Evolutionary conservation across 1,139 yeast species (phyloP).

Genomic region (Geotrichum citri-aurantii): DNA sequence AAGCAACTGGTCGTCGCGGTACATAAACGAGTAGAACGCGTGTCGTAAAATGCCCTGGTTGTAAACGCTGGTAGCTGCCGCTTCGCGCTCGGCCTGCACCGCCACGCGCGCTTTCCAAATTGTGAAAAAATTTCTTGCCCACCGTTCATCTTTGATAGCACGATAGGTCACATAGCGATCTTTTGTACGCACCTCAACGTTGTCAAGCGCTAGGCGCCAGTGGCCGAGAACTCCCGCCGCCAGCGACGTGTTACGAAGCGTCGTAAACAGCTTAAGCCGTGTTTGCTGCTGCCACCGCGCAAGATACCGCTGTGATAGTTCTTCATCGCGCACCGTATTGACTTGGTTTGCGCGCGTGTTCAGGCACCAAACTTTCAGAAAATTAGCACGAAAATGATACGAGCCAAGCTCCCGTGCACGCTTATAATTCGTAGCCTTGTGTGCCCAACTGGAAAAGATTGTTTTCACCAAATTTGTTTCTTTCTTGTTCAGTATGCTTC

Average conservation of each 20-base stretch:
- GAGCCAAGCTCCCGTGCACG: slow-evolving; percentile 12
- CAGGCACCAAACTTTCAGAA: slow-evolving; percentile 12
- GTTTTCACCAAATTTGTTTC: background rate
- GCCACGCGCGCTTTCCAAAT: slow-evolving; percentile 1
- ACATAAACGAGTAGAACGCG: slow-evolving; percentile 6
- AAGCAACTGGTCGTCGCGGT: background rate
- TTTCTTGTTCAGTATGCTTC: background rate
- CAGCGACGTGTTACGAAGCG: slow-evolving; percentile 7
- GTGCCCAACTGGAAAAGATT: slow-evolving; percentile 5
- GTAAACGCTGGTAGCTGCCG: slow-evolving; percentile 6
- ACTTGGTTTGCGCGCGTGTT: background rate
- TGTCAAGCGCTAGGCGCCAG: slow-evolving; percentile 4
- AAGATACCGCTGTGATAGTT: background rate
- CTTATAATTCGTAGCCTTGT: background rate
- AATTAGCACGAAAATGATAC: slow-evolving; percentile 1
- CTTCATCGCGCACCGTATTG: background rate
- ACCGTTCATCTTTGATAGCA: background rate
- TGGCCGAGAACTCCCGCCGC: slow-evolving; percentile 3
- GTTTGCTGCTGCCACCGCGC: slow-evolving; percentile 7
- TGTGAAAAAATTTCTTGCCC: background rate
- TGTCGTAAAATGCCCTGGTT: slow-evolving; percentile 7
- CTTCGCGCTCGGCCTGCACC: background rate
- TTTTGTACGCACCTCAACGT: background rate
- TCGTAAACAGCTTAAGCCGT: background rate
- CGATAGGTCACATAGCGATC: background rate